Conservation (phyloP, 352 stramenopile genomes). For the Pythium vanterpoolii region DNA sequence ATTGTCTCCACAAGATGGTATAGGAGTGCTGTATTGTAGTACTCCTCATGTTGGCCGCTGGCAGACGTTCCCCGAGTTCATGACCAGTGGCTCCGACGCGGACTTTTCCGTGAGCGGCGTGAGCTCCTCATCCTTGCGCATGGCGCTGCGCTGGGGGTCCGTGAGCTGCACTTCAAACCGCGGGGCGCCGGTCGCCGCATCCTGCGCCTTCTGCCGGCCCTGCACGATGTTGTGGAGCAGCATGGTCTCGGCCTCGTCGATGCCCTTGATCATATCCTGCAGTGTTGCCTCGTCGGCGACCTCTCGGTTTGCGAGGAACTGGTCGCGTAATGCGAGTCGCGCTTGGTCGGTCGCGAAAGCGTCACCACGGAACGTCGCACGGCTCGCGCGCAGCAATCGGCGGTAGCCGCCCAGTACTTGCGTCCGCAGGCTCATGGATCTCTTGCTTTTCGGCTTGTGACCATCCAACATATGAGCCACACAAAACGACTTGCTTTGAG, state of each 20-base stretch:
- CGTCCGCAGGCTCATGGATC: constrained; percentile 42
- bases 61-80: constrained; percentile 80
- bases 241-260: constrained; percentile 81
- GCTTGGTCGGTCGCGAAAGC: constrained; percentile 61
- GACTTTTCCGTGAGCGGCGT: constrained; percentile 75
- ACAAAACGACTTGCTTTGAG: no score
- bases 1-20: not conserved
- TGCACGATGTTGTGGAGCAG: constrained; percentile 87
- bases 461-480: not conserved
- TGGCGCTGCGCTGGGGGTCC: constrained; percentile 65
- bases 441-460: not conserved
- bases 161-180: constrained; percentile 78
- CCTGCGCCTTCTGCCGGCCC: constrained; percentile 46
- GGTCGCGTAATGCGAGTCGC: constrained; percentile 53
- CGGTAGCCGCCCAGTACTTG: constrained; percentile 77
- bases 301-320: constrained; percentile 60
- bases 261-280: constrained; percentile 60
- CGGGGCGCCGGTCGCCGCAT: constrained; percentile 25
- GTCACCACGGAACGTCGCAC: constrained; percentile 68
- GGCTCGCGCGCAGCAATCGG: constrained; percentile 70
- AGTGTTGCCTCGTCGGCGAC: constrained; percentile 53
- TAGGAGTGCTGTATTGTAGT: not conserved
- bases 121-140: constrained; percentile 86
- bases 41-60: constrained; percentile 39
- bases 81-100: constrained; percentile 61